Evolutionary conservation across 2,329 filamentous ascomycete species (phyloP), one percentile per base, ranked within the genome.

Genomic region (Fusarium sp.): DNA sequence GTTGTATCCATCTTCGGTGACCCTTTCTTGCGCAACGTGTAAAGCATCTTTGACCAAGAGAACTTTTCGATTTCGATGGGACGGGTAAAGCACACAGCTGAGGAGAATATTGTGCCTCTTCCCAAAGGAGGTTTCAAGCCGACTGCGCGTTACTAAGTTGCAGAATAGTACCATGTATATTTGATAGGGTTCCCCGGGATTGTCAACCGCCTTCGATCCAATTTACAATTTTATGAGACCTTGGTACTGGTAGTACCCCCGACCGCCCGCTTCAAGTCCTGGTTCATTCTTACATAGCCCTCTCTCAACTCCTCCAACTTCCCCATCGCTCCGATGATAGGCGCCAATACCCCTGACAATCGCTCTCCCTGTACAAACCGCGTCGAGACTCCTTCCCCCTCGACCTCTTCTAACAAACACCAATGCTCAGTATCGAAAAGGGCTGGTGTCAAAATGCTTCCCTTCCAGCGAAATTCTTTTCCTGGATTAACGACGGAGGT

Each of bases 371-470:
- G 50, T 0, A 37, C 46, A 10, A 68, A 67, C 1, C 21, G 21
- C 1, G 63, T 67, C 11, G 16, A 45, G 1, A 11, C 3, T 1
- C 13, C 28, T 3, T 55, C 23, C 0, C 42, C 53, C 0, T 25
- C 8, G 14, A 46, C 23, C 0, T 21, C 13, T 32, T 63, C 58
- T 1, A 63, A 3, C 1, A 5, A 14, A 7, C 53, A 67, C 63
- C 65, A 67, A 5, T 68, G 58, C 3, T 67, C 53, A 1, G 65
- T 68, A 2, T 63, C 32, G 3, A 50, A 68, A 9, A 53, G 25
- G 0, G 34, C 32, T 0, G 48, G 34, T 2, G 25, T 56, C 10
- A 54, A 18, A n/a, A 63, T 63, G 1, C 42, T 51, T 1, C 65
- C 63, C 3, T 53, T 50, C 63, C 58, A 68, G 11, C 43, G 16